Conservation (phyloP, 2,329 filamentous ascomycete genomes). For the Botrytis deweyae region DNA sequence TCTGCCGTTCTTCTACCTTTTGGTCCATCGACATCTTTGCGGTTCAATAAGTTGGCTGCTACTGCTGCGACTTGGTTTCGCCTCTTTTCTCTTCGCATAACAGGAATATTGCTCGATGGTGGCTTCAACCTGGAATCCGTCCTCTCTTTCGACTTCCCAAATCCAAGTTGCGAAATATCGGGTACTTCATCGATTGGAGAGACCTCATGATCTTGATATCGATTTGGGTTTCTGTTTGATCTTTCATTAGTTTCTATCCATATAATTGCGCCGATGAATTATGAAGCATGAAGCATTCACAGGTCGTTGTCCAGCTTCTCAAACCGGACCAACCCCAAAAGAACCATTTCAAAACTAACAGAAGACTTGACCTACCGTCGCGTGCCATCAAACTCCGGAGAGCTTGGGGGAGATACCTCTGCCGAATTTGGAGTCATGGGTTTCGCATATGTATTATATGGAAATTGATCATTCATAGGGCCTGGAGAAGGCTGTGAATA, state of each 20-base stretch:
- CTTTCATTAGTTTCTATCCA: not conserved
- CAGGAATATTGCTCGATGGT: conserved; percentile 37
- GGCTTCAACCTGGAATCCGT: conserved; percentile 23
- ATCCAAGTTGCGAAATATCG: conserved; percentile 31
- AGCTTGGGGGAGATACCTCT: conserved; percentile 48
- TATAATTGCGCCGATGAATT: not conserved
- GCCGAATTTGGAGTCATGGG: conserved; percentile 36
- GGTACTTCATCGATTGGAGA: conserved; percentile 45
- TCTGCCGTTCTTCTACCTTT: conserved; percentile 39
- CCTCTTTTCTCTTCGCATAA: conserved; percentile 37
- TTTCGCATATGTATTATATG: conserved; percentile 32
- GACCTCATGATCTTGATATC: conserved; percentile 37
- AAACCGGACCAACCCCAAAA: not conserved
- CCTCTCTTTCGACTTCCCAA: conserved; percentile 22
- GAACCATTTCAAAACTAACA: conserved; percentile 11
- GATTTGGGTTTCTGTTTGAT: conserved; percentile 28
- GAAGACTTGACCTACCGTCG: conserved; percentile 34
- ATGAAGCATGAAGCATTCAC: not conserved
- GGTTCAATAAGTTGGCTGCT: conserved; percentile 31
- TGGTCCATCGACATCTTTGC: conserved; percentile 32
- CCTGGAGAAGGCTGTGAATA: conserved; percentile 57
- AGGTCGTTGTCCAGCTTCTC: not conserved
- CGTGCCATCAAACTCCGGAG: conserved; percentile 38
- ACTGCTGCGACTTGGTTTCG: conserved; percentile 34
- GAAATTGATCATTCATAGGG: conserved; percentile 29